Evolutionary conservation across 768 basidiomycete genomes (phyloP).

Genomic region (Calvatia gigantea): DNA sequence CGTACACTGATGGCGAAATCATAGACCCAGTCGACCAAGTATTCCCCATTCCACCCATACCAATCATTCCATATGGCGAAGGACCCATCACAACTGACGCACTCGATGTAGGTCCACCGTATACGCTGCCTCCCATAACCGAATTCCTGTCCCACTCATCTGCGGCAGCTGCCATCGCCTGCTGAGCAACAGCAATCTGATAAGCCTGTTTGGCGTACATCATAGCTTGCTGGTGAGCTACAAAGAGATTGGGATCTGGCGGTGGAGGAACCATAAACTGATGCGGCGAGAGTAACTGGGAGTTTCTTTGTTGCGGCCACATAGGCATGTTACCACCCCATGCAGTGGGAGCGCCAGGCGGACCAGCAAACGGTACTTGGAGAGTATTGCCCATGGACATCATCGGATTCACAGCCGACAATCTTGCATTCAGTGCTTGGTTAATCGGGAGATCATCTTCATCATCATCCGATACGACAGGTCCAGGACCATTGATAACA

Average conservation of each 20-base stretch:
- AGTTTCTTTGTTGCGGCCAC: constrained; percentile 20
- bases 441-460: constrained; percentile 48
- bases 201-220: constrained; percentile 85
- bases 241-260: constrained; percentile 56
- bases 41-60: constrained; percentile 30
- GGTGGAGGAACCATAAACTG: constrained; percentile 43
- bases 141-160: constrained; percentile 90
- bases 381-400: constrained; percentile 35
- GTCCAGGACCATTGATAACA: constrained; percentile 76
- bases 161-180: constrained; percentile 83
- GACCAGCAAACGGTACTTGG: constrained; percentile 25
- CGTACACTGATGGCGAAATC: constrained; percentile 56
- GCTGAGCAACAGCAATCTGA: constrained; percentile 87
- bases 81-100: constrained; percentile 20
- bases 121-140: constrained; percentile 47
- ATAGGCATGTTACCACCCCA: constrained; percentile 25
- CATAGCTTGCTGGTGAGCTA: constrained; percentile 87
- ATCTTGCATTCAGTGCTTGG: constrained; percentile 35
- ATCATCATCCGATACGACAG: constrained; percentile 53
- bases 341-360: constrained; percentile 18
- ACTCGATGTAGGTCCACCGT: constrained; percentile 30
- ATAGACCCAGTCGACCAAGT: constrained; percentile 45
- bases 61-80: constrained; percentile 31
- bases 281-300: constrained; percentile 37
- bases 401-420: constrained; percentile 44